phyloP scores from a whole-genome alignment of 495 filamentous ascomycete species.

The Penicillium manginii region DNA sequence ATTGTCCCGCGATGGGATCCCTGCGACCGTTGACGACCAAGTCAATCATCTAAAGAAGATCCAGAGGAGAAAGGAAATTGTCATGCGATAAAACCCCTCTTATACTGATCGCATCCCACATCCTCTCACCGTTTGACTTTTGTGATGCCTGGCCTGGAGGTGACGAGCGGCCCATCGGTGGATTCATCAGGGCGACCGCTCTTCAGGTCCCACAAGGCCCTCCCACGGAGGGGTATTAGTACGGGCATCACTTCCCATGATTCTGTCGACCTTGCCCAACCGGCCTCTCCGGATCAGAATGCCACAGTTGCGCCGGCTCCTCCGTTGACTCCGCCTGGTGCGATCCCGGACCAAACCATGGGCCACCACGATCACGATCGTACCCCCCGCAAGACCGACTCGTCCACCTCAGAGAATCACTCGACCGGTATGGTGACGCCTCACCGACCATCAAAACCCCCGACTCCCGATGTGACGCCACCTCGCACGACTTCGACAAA shows the following conservation, averaged over 20 bases:
- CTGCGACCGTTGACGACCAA: constrained; percentile 13
- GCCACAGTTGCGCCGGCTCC: constrained; percentile 32
- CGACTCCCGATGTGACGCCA: constrained; percentile 74
- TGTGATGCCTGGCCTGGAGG: constrained; percentile 44
- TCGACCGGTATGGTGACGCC: constrained; percentile 54
- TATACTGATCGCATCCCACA: neutral
- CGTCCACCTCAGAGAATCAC: constrained; percentile 28
- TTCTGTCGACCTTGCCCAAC: constrained; percentile 28
- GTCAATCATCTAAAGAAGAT: constrained; percentile 4
- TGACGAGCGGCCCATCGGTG: constrained; percentile 33
- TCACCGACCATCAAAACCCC: constrained; percentile 66
- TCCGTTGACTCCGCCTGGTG: constrained; percentile 47
- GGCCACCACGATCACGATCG: constrained; percentile 19
- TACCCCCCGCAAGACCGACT: constrained; percentile 28
- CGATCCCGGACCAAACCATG: constrained; percentile 27
- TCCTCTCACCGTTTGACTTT: neutral
- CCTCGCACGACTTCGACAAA: constrained; percentile 55
- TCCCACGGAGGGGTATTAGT: constrained; percentile 42
- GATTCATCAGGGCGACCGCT: constrained; percentile 39
- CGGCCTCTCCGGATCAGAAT: constrained; percentile 30
- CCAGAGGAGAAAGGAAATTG: neutral
- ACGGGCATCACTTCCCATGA: constrained; percentile 25
- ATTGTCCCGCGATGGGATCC: constrained; percentile 21
- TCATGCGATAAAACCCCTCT: constrained; percentile 2
- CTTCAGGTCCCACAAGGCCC: constrained; percentile 51